phyloP scores from a whole-genome alignment of 768 basidiomycete species.

The Boletus sp. region DNA sequence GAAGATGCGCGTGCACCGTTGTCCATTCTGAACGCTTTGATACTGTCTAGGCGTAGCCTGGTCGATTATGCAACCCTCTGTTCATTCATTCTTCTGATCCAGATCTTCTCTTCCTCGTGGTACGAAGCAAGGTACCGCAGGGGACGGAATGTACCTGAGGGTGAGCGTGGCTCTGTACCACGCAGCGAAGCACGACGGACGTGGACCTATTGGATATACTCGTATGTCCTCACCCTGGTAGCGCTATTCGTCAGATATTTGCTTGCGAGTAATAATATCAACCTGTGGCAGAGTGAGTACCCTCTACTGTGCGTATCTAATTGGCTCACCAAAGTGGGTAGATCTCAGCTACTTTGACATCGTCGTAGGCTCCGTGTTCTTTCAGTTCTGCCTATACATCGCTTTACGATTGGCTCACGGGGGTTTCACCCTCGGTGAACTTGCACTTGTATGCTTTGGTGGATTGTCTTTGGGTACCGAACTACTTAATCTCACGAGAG shows the following conservation, averaged over 20 bases:
- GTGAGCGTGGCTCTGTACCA: conserved; percentile 73
- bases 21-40: conserved; percentile 50
- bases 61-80: conserved; percentile 80
- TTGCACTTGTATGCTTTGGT: conserved; percentile 84
- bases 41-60: conserved; percentile 69
- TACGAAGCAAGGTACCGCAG: conserved; percentile 54
- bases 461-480: conserved; percentile 87
- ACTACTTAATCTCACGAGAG: conserved; percentile 77
- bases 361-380: conserved; percentile 69
- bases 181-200: conserved; percentile 64
- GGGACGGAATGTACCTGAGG: conserved; percentile 46
- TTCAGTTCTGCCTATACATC: conserved; percentile 87
- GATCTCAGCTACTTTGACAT: conserved; percentile 80
- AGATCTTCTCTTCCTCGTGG: conserved; percentile 76
- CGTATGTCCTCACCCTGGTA: conserved; percentile 47
- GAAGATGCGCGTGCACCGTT: conserved; percentile 38
- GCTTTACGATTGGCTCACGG: conserved; percentile 87
- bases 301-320: not conserved
- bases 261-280: conserved; percentile 40
- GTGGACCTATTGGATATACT: conserved; percentile 64
- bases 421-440: conserved; percentile 94
- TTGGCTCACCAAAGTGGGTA: conserved; percentile 29
- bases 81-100: conserved; percentile 73
- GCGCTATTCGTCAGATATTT: conserved; percentile 49
- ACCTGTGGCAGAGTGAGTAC: conserved; percentile 70